Evolutionary conservation across 2,329 filamentous ascomycete genomes (phyloP).

Genomic region (Decorospora gaudefroyi): DNA sequence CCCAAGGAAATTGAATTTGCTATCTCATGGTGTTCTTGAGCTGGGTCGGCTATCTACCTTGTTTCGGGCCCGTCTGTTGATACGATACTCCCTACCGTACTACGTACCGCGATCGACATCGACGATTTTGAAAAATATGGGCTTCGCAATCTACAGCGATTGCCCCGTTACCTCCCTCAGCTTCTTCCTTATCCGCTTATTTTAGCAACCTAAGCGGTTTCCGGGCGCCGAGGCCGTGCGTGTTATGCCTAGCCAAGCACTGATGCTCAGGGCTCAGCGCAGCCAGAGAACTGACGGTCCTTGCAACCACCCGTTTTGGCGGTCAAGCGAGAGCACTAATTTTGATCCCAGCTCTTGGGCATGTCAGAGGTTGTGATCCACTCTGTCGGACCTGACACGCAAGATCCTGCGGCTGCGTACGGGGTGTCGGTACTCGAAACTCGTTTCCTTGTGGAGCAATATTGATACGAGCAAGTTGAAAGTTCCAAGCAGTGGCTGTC

Average conservation of each 20-base stretch:
- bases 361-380: conserved; percentile 25
- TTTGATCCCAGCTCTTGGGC: conserved; percentile 9
- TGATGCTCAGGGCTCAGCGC: conserved; percentile 11
- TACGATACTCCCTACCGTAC: conserved; percentile 1
- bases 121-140: not conserved
- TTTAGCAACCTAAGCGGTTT: not conserved
- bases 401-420: conserved; percentile 21
- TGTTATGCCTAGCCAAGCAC: conserved; percentile 8
- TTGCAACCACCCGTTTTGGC: conserved; percentile 18
- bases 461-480: conserved; percentile 21
- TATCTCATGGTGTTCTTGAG: not conserved
- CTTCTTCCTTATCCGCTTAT: conserved; percentile 10
- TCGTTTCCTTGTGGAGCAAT: conserved; percentile 17
- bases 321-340: conserved; percentile 19
- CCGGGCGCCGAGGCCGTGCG: conserved; percentile 24
- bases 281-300: conserved; percentile 8
- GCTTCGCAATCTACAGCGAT: no score
- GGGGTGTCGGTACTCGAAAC: conserved; percentile 32
- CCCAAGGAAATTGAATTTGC: no score
- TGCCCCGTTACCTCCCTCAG: not conserved
- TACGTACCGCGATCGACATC: conserved; percentile 6
- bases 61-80: not conserved
- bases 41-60: not conserved
- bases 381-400: conserved; percentile 26
- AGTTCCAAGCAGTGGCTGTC: conserved; percentile 21